Conservation (phyloP, 129 eudicot genomes). For the Heracleum sosnowskyi region DNA sequence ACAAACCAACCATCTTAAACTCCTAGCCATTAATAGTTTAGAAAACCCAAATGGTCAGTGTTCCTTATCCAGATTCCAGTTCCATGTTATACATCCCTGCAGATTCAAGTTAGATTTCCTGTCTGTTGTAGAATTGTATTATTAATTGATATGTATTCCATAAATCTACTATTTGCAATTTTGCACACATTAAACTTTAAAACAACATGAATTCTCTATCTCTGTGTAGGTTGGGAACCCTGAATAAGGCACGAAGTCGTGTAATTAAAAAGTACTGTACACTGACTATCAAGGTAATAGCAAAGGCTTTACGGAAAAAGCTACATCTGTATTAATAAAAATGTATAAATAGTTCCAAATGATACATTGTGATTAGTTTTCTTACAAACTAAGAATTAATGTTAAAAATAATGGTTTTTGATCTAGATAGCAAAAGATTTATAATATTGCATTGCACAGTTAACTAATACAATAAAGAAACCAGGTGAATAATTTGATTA, state of each 20-base stretch:
- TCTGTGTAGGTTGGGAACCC: background rate
- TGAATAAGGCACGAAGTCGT: background rate
- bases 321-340: too few species aligned
- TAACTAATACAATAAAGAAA: background rate
- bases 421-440: background rate
- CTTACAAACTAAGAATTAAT: background rate
- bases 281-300: background rate
- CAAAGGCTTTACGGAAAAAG: background rate
- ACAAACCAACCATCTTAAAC: too few species aligned
- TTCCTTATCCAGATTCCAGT: too few species aligned
- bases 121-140: background rate
- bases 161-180: background rate
- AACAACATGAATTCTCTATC: background rate
- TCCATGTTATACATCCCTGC: too few species aligned
- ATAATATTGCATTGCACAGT: background rate
- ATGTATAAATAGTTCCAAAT: background rate
- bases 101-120: too few species aligned
- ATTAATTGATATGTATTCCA: too few species aligned
- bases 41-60: too few species aligned
- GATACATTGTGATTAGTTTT: background rate
- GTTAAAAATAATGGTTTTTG: background rate
- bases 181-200: background rate
- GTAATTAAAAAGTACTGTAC: background rate
- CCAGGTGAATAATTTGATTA: background rate
- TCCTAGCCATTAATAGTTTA: too few species aligned